A percentile compares a stretch with the other conserved stretches of the same genome.
Conservation (phyloP, 2,329 filamentous ascomycete species). For the Dactylellina sp. region DNA sequence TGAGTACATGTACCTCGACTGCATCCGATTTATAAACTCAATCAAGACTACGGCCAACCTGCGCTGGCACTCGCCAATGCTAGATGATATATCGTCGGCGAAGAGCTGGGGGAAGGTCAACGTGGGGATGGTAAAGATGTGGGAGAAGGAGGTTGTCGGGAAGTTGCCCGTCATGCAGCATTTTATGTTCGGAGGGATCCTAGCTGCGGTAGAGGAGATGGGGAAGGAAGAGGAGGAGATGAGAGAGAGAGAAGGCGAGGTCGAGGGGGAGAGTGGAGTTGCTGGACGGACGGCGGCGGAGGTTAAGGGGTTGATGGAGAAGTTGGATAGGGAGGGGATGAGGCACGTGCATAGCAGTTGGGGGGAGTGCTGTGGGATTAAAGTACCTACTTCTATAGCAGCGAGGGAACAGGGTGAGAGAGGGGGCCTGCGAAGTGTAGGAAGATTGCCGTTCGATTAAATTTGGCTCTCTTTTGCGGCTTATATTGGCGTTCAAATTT, state of each 20-base stretch:
- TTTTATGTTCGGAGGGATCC: constrained; percentile 88
- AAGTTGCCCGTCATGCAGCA: constrained; percentile 99
- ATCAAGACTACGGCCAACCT: constrained; percentile 96
- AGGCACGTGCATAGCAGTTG: constrained; percentile 81
- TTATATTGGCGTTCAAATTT: constrained; percentile 47
- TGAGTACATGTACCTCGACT: constrained; percentile 90
- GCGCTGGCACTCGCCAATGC: constrained; percentile 97
- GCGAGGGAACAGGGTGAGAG: constrained; percentile 89
- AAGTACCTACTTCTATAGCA: constrained; percentile 92
- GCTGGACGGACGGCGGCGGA: constrained; percentile 65
- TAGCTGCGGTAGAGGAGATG: constrained; percentile 86
- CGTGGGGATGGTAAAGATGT: constrained; percentile 96
- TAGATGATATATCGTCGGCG: constrained; percentile 93
- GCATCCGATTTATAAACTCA: constrained; percentile 92
- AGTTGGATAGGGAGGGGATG: constrained; percentile 73
- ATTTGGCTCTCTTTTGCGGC: constrained; percentile 60
- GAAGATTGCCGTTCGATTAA: constrained; percentile 85
- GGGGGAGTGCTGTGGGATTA: constrained; percentile 98
- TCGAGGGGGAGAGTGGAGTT: constrained; percentile 61
- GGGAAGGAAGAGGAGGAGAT: constrained; percentile 71
- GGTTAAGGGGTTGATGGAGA: constrained; percentile 71
- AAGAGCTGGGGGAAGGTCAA: constrained; percentile 94
- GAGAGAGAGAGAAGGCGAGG: constrained; percentile 63
- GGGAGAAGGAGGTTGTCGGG: constrained; percentile 87
- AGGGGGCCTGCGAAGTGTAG: constrained; percentile 72